phyloP scores from a whole-genome alignment of 2,329 filamentous ascomycete species.

The Pseudogymnoascus sp. region DNA sequence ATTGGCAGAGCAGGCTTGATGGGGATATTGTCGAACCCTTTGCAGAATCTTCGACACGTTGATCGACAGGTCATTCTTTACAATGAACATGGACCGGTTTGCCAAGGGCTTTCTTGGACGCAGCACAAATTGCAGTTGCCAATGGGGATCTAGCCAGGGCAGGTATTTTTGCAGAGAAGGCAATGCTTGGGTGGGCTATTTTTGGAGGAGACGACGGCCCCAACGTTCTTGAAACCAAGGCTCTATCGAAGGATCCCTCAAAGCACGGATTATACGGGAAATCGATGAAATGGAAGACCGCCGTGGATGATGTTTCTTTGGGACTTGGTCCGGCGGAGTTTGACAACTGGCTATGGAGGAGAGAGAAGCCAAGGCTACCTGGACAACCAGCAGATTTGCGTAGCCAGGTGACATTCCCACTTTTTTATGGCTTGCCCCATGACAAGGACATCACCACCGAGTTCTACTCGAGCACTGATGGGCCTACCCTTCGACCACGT shows the following conservation, averaged over 20 bases:
- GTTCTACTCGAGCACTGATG: conserved; percentile 16
- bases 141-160: conserved; percentile 28
- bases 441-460: conserved; percentile 12
- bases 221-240: conserved; percentile 10
- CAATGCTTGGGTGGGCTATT: conserved; percentile 13
- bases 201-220: conserved; percentile 14
- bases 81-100: conserved; percentile 22
- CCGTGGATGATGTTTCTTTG: conserved; percentile 14
- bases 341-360: conserved; percentile 21
- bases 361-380: conserved; percentile 11
- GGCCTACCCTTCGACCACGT: conserved; percentile 7
- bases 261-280: conserved; percentile 14
- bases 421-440: conserved; percentile 14
- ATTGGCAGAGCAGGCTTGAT: conserved; percentile 15
- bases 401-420: conserved; percentile 20
- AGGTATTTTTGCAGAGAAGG: conserved; percentile 23
- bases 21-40: conserved; percentile 12
- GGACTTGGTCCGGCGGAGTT: conserved; percentile 14
- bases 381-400: conserved; percentile 14
- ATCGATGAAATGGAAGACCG: conserved; percentile 15
- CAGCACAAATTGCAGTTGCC: conserved; percentile 23
- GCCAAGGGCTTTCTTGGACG: conserved; percentile 21
- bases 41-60: conserved; percentile 15
- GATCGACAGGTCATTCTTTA: conserved; percentile 25
- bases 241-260: conserved; percentile 15